These are phyloP conservation scores for Echinosophora koreensis DNA, from an alignment of 306 rosid genomes.

Conservation along the genomic window DNA sequence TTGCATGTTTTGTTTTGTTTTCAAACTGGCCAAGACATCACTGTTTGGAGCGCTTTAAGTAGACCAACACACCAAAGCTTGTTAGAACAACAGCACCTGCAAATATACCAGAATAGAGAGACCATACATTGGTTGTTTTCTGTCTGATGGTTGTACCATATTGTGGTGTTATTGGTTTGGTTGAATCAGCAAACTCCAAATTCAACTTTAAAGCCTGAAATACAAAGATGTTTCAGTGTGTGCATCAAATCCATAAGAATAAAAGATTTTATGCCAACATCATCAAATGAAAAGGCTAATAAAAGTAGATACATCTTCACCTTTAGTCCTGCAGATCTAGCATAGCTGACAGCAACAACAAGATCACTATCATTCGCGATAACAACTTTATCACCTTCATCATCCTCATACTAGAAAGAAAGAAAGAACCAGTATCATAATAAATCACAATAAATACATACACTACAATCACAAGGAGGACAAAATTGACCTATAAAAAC, in stretches of 20 bases:
- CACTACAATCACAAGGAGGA: conserved; percentile 28
- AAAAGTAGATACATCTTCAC: conserved; percentile 53
- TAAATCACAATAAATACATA: conserved; percentile 29
- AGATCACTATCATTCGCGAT: conserved; percentile 79
- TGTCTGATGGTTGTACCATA: conserved; percentile 38
- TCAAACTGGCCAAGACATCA: conserved; percentile 44
- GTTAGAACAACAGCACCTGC: conserved; percentile 73
- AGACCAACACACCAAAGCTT: conserved; percentile 65
- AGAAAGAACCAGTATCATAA: not conserved
- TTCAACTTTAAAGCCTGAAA: conserved; percentile 87
- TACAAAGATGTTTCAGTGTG: conserved; percentile 33
- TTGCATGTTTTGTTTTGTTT: conserved; percentile 41
- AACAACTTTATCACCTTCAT: conserved; percentile 89
- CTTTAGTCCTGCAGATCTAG: conserved; percentile 81
- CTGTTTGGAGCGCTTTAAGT: conserved; percentile 74
- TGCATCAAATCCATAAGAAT: conserved; percentile 4
- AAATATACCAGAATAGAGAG: conserved; percentile 57
- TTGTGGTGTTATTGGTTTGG: conserved; percentile 25
- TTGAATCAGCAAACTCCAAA: conserved; percentile 66
- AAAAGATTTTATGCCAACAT: conserved; percentile 20
- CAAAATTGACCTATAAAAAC: conserved; percentile 40
- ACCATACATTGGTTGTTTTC: conserved; percentile 45
- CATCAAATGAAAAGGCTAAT: conserved; percentile 19
- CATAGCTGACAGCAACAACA: conserved; percentile 75
- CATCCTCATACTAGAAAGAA: conserved; percentile 78